Evolutionary conservation across 129 eudicot species (phyloP).

Genomic region (Apium graveolens): DNA sequence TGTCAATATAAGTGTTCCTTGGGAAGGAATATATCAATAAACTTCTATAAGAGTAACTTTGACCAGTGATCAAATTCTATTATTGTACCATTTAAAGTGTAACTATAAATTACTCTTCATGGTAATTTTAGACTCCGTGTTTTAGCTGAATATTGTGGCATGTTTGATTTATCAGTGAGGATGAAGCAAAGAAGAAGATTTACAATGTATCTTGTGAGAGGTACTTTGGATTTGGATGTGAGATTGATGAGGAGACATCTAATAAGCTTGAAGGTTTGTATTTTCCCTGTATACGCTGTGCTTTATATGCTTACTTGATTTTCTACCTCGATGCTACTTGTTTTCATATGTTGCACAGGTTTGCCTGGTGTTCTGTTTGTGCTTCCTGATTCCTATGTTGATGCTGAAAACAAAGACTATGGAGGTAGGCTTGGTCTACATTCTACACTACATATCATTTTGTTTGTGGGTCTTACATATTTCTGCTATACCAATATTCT

Average conservation of each 20-base stretch:
- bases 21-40: neutral
- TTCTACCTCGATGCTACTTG: neutral
- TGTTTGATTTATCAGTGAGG: slow-evolving; percentile 44
- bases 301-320: neutral
- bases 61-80: neutral
- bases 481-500: neutral
- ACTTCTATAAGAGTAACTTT: neutral
- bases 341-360: slow-evolving; percentile 32
- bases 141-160: neutral
- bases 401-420: slow-evolving; percentile 89
- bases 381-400: slow-evolving; percentile 97
- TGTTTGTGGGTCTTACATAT: neutral
- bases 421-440: slow-evolving; percentile 53
- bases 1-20: no score
- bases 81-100: neutral
- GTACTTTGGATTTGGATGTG: slow-evolving; percentile 95
- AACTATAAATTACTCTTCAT: no score
- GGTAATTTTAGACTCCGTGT: neutral
- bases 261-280: slow-evolving; percentile 82
- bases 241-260: slow-evolving; percentile 91
- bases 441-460: neutral
- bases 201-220: slow-evolving; percentile 96
- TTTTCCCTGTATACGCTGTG: neutral
- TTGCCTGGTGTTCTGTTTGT: slow-evolving; percentile 97
- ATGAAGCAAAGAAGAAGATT: slow-evolving; percentile 90